Conservation (phyloP, 2,329 filamentous ascomycete genomes). For the Beauveria brongniartii region DNA sequence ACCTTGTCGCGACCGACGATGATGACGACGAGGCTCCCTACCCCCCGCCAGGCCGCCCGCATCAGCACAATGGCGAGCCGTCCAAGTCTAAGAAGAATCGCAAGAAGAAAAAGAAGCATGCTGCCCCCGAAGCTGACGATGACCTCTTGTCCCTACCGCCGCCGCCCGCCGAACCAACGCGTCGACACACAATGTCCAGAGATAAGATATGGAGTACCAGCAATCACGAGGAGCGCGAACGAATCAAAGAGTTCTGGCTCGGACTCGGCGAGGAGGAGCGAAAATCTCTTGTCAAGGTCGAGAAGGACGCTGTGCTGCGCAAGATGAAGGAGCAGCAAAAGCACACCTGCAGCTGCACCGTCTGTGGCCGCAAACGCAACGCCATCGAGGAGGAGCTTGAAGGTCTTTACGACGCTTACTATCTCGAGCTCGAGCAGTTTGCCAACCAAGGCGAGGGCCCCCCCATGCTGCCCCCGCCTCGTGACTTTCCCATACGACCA, state of each 20-base stretch:
- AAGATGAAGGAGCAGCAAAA: slow-evolving; percentile 99
- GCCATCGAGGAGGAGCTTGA: slow-evolving; percentile 98
- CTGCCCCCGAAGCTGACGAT: slow-evolving; percentile 14
- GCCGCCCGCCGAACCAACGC: slow-evolving; percentile 22
- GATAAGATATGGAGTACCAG: slow-evolving; percentile 98
- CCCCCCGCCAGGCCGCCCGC: slow-evolving; percentile 32
- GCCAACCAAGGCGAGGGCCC: slow-evolving; percentile 72
- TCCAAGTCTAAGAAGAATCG: slow-evolving; percentile 52
- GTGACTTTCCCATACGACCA: slow-evolving; percentile 53
- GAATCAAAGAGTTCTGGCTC: slow-evolving; percentile 98
- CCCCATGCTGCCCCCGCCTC: slow-evolving; percentile 42
- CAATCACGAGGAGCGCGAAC: slow-evolving; percentile 86
- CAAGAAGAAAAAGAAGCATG: slow-evolving; percentile 60
- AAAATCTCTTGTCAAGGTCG: slow-evolving; percentile 91
- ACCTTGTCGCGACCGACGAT: slow-evolving; percentile 49
- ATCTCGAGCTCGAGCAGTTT: slow-evolving; percentile 95
- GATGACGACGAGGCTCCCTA: slow-evolving; percentile 36
- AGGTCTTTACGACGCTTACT: slow-evolving; percentile 96
- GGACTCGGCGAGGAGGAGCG: slow-evolving; percentile 89
- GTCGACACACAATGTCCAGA: slow-evolving; percentile 46
- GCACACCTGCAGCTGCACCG: slow-evolving; percentile 95
- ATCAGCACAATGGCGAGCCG: slow-evolving; percentile 22
- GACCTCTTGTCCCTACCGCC: slow-evolving; percentile 14
- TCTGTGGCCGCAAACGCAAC: slow-evolving; percentile 90
- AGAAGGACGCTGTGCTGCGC: slow-evolving; percentile 93